phyloP scores from a whole-genome alignment of 176 grass and related monocot genomes.

The Lolium multiflorum region DNA sequence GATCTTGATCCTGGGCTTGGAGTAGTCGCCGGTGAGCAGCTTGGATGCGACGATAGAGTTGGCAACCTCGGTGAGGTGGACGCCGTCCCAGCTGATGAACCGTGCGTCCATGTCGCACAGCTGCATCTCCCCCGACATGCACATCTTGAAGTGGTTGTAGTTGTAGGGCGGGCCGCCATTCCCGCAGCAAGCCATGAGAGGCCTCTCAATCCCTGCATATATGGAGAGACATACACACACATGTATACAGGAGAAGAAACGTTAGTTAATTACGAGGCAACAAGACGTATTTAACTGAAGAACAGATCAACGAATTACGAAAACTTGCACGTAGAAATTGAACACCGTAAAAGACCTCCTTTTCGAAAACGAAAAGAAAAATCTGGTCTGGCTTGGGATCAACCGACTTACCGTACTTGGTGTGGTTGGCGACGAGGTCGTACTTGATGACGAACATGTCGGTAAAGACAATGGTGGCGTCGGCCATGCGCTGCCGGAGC shows the following conservation, averaged over 20 bases:
- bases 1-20: conserved; percentile 62
- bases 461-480: conserved; percentile 58
- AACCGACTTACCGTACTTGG: conserved; percentile 18
- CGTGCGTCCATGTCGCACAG: conserved; percentile 56
- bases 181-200: conserved; percentile 84
- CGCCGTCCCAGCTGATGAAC: conserved; percentile 84
- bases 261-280: neutral
- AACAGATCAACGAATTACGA: neutral
- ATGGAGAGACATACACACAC: too few species aligned
- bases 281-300: neutral
- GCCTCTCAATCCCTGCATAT: conserved; percentile 52
- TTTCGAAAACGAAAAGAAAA: too few species aligned
- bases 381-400: neutral
- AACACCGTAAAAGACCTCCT: neutral
- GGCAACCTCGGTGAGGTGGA: conserved; percentile 71
- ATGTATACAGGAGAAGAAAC: neutral
- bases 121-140: conserved; percentile 58
- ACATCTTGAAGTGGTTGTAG: conserved; percentile 63
- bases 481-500: conserved; percentile 51
- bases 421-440: conserved; percentile 62
- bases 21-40: conserved; percentile 68
- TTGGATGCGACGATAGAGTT: conserved; percentile 62
- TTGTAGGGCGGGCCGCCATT: conserved; percentile 90
- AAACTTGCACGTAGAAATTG: neutral
- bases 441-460: conserved; percentile 65